Percentiles rank a stretch among this genome's conserved stretches.
phyloP scores from a whole-genome alignment of 2,329 filamentous ascomycete genomes.

The Drechslerella dactyloides region DNA sequence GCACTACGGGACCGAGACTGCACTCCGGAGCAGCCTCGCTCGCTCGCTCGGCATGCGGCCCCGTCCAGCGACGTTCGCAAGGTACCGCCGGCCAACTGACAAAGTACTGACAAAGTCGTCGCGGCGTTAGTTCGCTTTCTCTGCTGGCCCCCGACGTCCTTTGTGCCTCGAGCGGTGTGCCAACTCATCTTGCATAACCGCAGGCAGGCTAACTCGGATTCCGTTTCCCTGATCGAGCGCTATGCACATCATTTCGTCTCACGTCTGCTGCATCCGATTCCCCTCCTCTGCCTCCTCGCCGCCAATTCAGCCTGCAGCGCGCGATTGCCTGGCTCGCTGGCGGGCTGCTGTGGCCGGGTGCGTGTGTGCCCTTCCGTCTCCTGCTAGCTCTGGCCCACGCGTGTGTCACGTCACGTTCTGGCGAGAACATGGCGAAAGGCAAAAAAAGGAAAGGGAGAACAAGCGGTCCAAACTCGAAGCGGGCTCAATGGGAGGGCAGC shows the following conservation, averaged over 20 bases:
- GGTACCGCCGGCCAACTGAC: too few species aligned
- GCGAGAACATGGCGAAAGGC: too few species aligned
- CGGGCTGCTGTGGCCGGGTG: not conserved
- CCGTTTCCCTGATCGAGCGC: conserved; percentile 45
- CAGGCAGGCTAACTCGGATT: conserved; percentile 30
- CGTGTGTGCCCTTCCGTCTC: not conserved
- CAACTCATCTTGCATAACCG: conserved; percentile 52
- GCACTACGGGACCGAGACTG: too few species aligned
- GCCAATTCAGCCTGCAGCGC: conserved; percentile 1
- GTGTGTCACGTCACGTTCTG: too few species aligned
- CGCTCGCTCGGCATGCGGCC: conserved; percentile 25
- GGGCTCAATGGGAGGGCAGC: too few species aligned
- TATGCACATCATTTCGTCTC: conserved; percentile 50
- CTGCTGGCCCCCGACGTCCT: not conserved
- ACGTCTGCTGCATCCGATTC: conserved; percentile 8
- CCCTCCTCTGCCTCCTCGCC: not conserved
- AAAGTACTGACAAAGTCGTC: too few species aligned
- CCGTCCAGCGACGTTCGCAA: too few species aligned
- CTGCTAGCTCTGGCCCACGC: too few species aligned
- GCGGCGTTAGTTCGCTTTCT: not conserved
- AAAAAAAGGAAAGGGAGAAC: too few species aligned
- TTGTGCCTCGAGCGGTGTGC: conserved; percentile 31
- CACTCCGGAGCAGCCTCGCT: not conserved
- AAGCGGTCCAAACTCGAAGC: too few species aligned
- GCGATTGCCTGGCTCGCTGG: not conserved